Base-by-base conservation (phyloP, 148 eudicot species). In the Agrostemma githago region DNA sequence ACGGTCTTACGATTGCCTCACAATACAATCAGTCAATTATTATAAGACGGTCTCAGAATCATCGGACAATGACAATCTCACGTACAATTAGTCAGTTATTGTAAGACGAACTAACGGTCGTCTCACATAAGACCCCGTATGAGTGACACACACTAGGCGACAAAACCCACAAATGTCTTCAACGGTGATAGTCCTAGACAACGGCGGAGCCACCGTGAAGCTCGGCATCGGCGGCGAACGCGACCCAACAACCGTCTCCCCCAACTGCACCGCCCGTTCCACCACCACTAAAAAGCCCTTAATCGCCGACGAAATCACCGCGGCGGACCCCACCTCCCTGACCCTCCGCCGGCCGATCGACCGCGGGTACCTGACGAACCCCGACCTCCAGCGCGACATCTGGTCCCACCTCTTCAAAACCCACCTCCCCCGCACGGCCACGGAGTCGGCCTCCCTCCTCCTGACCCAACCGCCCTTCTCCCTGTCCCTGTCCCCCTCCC, bases 181-280 rank as follows among this genome's bases (percentile, higher is more conserved):
- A 58, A 85, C 72, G 70, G 92, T 92, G 48, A 89, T 95, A 62
- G 96, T 95, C 17, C 80, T 95, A 4, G 99, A 95, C 90, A 95
- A 95, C 82, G 99, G 99, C 77, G 97, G 83, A 73, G 90, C 89
- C 46, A 77, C 76, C 53, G 89, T 95, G 5, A 95, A 95, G 73
- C 90, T 91, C 73, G 99, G 99, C 17, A 69, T 84, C 68, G 99
- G 85, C 79, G 99, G 99, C 72, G 92, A 92, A 48, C 88, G 90
- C 2, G 85, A 95, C 75, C 97, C 97, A 0, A 37, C 85, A 2
- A 77, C 80, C 79, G 75, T 92, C 0, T 82, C 85, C 80, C 99
- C 99, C 10, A 95, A 95, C 85, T 86, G 89, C 83, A 74, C 82
- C 44, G 96, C 89, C 76, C 89, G 89, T 0, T 79, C 96, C 1